phyloP scores from a whole-genome alignment of 1,139 yeast genomes.

The Sugiyamaella xylanicola region DNA sequence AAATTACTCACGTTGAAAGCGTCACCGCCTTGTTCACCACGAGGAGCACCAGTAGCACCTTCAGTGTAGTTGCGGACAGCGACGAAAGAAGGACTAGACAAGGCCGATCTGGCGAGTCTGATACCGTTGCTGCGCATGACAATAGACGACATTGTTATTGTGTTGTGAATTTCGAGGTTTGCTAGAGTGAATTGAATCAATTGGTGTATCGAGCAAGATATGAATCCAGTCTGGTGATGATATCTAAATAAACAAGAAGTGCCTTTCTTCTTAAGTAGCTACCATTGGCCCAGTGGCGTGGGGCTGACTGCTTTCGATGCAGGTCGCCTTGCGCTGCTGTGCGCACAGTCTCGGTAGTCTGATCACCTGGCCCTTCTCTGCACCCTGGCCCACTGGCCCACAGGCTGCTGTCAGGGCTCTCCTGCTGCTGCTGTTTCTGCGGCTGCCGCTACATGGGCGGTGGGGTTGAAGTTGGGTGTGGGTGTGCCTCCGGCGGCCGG shows the following conservation, averaged over 20 bases:
- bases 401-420: too few species aligned
- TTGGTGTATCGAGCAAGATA: not conserved
- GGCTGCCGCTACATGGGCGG: too few species aligned
- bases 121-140: constrained; percentile 15
- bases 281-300: not conserved
- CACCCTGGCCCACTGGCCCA: too few species aligned
- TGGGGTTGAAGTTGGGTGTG: too few species aligned
- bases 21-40: constrained; percentile 52
- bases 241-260: too few species aligned
- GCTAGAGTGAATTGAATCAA: not conserved
- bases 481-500: too few species aligned
- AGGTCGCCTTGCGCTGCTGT: too few species aligned
- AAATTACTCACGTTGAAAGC: constrained; percentile 51
- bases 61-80: constrained; percentile 39
- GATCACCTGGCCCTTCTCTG: too few species aligned
- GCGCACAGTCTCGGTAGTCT: too few species aligned
- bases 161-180: not conserved
- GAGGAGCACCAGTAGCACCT: constrained; percentile 58
- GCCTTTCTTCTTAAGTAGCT: not conserved
- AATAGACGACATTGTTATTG: constrained; percentile 16
- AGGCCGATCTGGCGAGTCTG: constrained; percentile 9
- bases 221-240: too few species aligned
- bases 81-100: constrained; percentile 12
- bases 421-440: too few species aligned
- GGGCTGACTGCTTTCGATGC: too few species aligned